These are phyloP conservation scores for Alternaria consortialis DNA, from an alignment of 2,329 filamentous ascomycete species.

Conservation along the genomic window DNA sequence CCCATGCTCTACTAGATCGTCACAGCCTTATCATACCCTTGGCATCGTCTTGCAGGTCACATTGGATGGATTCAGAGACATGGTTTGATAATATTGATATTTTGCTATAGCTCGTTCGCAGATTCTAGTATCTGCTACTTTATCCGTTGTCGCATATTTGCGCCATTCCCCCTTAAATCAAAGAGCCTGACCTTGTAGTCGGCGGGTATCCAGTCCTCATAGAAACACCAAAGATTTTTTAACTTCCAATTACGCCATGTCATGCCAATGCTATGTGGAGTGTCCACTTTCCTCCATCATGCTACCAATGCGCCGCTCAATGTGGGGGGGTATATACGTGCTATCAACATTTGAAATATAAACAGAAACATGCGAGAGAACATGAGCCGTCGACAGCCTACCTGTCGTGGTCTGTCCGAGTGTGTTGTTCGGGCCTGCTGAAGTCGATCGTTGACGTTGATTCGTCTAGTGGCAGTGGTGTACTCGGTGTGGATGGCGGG, in stretches of 20 bases:
- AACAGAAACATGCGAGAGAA: constrained; percentile 29
- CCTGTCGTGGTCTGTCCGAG: constrained; percentile 42
- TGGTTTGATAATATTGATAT: background rate
- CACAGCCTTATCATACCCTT: constrained; percentile 23
- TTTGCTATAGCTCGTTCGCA: background rate
- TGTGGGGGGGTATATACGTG: constrained; percentile 34
- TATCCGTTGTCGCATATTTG: constrained; percentile 1
- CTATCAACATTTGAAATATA: constrained; percentile 31
- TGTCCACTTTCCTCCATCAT: constrained; percentile 16
- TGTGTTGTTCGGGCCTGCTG: constrained; percentile 16
- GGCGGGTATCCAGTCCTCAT: constrained; percentile 41
- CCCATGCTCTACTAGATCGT: constrained; percentile 29
- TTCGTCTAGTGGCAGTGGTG: constrained; percentile 8
- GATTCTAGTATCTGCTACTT: background rate
- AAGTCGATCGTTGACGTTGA: constrained; percentile 14
- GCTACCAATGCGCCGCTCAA: constrained; percentile 32
- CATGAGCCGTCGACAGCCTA: constrained; percentile 23
- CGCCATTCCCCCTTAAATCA: constrained; percentile 18
- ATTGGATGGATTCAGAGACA: background rate
- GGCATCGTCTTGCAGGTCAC: constrained; percentile 6
- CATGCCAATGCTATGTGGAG: constrained; percentile 38
- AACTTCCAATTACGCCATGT: constrained; percentile 32
- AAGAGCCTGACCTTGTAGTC: constrained; percentile 33
- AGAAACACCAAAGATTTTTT: constrained; percentile 21
- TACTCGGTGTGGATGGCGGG: background rate